Base-by-base conservation (phyloP, 805 yeast species). In the Gaillardinia entomophila region DNA sequence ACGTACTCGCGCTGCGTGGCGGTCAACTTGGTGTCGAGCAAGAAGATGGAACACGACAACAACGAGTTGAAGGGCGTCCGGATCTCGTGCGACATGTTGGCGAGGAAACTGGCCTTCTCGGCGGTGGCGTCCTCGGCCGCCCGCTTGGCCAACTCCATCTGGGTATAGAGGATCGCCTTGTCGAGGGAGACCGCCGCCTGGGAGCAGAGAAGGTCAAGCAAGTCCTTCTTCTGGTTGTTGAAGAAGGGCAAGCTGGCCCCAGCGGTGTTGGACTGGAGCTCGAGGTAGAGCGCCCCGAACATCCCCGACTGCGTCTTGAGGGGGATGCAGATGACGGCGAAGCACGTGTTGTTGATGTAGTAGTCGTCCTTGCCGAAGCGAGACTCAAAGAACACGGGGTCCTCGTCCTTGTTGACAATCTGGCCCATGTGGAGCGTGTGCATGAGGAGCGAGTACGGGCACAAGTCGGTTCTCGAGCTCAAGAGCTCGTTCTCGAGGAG, bases 11-110 rank as follows among this genome's bases (percentile, higher is more conserved):
- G 47, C 40, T 73, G 79, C 6, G 68, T 51, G 22, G 51, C 55
- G 11, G 51, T 59, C 36, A 73, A 49, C 3, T 57, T 60, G 0
- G 79, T 73, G 37, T 72, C 77, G 32, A 73, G 50, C 34, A 73
- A 53, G 39, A 73, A 66, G 3, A 71, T 63, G 2, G 73, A 62
- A 46, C 73, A 70, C 12, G 73, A 68, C 35, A 71, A 53, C 20
- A 70, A 55, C 2, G 74, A 69, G 43, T 74, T 73, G 51, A 73
- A 73, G 1, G 79, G 79, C 2, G 79, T 73, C 31, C 79, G 53
- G 30, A 73, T 72, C 41, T 73, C 79, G 42, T 73, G 79, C 2
- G 77, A 72, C 79, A 73, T 73, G 39, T 73, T 73, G 15, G 66
- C 66, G 36, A 73, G 46, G 45, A 73, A 73, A 32, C 73, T 70